These are phyloP conservation scores for Sphaerosporella brunnea DNA, from an alignment of 495 filamentous ascomycete species.

Conservation along the genomic window DNA sequence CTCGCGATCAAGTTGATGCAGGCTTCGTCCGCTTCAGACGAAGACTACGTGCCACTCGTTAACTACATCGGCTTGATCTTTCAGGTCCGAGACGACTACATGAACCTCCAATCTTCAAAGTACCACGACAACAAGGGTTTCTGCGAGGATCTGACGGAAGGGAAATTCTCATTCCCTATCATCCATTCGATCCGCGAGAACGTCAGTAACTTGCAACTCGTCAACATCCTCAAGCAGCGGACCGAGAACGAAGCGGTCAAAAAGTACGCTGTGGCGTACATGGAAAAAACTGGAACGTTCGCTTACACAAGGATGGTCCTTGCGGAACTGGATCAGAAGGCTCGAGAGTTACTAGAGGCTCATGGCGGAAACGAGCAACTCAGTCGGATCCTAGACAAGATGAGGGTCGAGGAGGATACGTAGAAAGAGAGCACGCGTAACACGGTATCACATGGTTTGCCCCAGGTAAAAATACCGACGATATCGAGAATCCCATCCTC, in stretches of 20 bases:
- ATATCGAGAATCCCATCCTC: too few relatives aligned
- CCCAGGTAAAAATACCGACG: too few relatives aligned
- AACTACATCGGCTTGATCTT: slow-evolving; percentile 85
- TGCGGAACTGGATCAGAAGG: slow-evolving; percentile 44
- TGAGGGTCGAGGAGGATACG: slow-evolving; percentile 16
- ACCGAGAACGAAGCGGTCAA: slow-evolving; percentile 77
- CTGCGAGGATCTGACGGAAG: slow-evolving; percentile 92
- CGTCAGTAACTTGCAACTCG: slow-evolving; percentile 58
- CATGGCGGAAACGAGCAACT: slow-evolving; percentile 35
- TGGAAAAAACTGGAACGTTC: slow-evolving; percentile 79
- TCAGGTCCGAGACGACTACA: slow-evolving; percentile 93
- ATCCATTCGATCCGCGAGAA: slow-evolving; percentile 83
- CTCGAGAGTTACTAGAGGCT: slow-evolving; percentile 45
- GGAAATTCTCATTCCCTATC: slow-evolving; percentile 94
- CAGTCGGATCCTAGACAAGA: slow-evolving; percentile 14
- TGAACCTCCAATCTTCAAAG: slow-evolving; percentile 55
- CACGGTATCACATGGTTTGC: too few relatives aligned
- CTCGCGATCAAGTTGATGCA: slow-evolving; percentile 94
- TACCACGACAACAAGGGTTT: slow-evolving; percentile 86
- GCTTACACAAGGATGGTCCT: slow-evolving; percentile 63
- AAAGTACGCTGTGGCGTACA: slow-evolving; percentile 74
- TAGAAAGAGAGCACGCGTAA: too few relatives aligned
- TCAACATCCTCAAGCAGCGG: slow-evolving; percentile 85
- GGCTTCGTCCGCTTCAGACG: slow-evolving; percentile 41
- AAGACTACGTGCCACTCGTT: slow-evolving; percentile 66